Evolutionary conservation across 2,329 filamentous ascomycete species (phyloP), one percentile per base, ranked within the genome.

Genomic region (Shiraia bambusicola): DNA sequence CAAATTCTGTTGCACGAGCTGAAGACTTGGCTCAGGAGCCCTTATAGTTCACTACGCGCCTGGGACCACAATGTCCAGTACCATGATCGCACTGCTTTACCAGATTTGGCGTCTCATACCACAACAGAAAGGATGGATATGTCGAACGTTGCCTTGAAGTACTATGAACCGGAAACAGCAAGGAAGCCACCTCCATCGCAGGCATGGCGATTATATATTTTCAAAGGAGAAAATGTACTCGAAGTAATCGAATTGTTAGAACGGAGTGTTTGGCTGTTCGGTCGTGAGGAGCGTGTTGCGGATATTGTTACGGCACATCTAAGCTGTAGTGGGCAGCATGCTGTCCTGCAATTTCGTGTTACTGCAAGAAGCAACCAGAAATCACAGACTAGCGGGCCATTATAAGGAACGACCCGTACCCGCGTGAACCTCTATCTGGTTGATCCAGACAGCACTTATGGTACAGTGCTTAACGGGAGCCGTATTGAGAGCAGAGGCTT

Each of bases 241-340:
- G 88, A 93, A 61, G 90, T 87, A 2, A 76, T 95, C 15, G 81
- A 87, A 37, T 75, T 96, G 36, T 77, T 79, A 40, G 69, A 75
- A 38, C 81, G 88, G 40, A 92, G 84, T 61, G 94, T 88, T 72
- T 96, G 91, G 91, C 74, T 95, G 14, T 74, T 95, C 9, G 91
- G 91, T 1, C 78, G 89, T 32, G 91, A 95, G 57, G 67, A 78
- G 40, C 72, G 82, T 1, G 83, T 96, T 3, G 88, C 87, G 3
- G 91, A 96, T 63, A 72, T 94, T 43, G 73, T 80, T 1, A 80
- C 91, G 11, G 88, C 94, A 59, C 90, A 96, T 63, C 88, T 89
- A 1, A 94, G 87, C 68, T 82, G 90, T 61, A 93, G 88, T 67
- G 93, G 93, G 70, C 91, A 96, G 69, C 91, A 95, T n/a, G n/a